Evolutionary conservation across 305 asterid species (phyloP), one percentile per base, ranked within the genome.

Genomic region (Fraxinus baroniana): DNA sequence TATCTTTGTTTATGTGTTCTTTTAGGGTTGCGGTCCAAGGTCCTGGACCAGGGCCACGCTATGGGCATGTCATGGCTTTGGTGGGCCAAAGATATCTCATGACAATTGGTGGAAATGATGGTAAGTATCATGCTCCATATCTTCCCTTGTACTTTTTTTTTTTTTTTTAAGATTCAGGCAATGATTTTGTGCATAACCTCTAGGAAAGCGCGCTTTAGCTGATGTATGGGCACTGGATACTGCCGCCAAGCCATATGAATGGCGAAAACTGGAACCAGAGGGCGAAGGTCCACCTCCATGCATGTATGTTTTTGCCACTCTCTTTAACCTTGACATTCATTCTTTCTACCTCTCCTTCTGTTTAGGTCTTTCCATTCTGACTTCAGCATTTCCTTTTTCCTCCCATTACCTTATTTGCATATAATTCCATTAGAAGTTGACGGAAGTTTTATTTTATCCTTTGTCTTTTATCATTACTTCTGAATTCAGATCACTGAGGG

Each of bases 31-130:
- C 93, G 41, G 99, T 97, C 81, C 98, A 95, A 86, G 99, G 99
- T 74, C 99, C 98, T 79, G 99, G 99, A 80, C 99, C 99, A 60
- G 99, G 99, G 79, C 94, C 99, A 5, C 98, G 98, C 84, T 97
- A 97, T 88, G 99, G 99, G 79, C 99, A 97, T 81, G 99, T 97
- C 86, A 97, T 97, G 99, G 99, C 99, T 78, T 90, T 97, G 91
- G 99, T 96, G 81, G 99, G 99, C 74, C 99, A 96, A 90, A 87
- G 99, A 80, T 96, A 96, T 90, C 98, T 96, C 84, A 96, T 96
- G 99, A 94, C 99, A 74, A 96, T 96, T 74, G 99, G 99, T 81
- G 99, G 99, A 91, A 94, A 96, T 94, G 99, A 96, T 91, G 99
- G 99, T 96, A 64, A 46, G 97, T 72, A 57, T 84, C 85, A 33